Percentiles rank a stretch among this genome's conserved stretches.
Evolutionary conservation across 108 stramenopile genomes (phyloP).

Genomic region (Pseudonitzschia multiseries): DNA sequence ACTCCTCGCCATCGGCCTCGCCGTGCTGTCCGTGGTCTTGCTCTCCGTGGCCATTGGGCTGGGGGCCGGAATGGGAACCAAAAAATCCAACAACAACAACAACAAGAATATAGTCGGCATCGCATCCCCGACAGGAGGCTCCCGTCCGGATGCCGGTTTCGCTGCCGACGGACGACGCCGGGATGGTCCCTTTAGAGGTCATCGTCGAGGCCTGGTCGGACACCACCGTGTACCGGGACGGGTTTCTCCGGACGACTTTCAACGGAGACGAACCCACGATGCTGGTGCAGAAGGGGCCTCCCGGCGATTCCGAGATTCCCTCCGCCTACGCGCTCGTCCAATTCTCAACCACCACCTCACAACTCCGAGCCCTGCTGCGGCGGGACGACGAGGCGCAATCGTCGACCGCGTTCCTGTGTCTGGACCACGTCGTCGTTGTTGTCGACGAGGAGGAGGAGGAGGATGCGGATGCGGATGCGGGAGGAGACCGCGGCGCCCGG

Average conservation of each 20-base stretch:
- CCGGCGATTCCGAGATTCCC: constrained; percentile 7
- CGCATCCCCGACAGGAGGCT: background rate
- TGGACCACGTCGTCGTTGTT: background rate
- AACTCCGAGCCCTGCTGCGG: no score
- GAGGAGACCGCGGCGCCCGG: no score
- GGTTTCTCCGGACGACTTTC: background rate
- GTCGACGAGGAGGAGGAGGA: background rate
- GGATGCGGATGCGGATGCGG: no score
- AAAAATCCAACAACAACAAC: background rate
- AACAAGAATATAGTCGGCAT: background rate
- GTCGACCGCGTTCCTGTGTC: background rate
- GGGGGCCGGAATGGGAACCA: background rate
- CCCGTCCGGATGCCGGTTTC: background rate
- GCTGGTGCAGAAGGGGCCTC: constrained; percentile 13
- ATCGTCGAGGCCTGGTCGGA: background rate
- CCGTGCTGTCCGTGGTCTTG: background rate
- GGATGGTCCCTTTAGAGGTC: background rate
- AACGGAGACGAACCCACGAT: background rate
- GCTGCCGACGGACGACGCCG: background rate
- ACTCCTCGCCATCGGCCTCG: background rate
- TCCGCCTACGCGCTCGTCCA: constrained; percentile 9
- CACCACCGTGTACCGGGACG: constrained; percentile 10
- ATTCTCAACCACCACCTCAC: no score
- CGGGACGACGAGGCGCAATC: background rate
- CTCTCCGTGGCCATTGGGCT: background rate